Conservation (phyloP, 2,329 filamentous ascomycete species). For the Drechslerella dactyloides region DNA sequence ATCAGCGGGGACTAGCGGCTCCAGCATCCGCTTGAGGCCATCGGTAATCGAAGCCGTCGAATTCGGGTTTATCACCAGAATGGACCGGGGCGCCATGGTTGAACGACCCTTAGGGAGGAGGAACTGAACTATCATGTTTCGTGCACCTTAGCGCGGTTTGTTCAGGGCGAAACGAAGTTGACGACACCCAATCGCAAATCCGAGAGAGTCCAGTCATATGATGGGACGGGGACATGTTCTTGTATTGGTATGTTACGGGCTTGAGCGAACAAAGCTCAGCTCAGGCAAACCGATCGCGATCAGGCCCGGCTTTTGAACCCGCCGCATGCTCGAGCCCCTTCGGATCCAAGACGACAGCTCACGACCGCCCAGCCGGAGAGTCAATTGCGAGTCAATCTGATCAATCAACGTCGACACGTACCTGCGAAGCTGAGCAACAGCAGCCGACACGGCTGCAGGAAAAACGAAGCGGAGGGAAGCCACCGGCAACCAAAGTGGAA, state of each 20-base stretch:
- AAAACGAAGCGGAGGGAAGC: constrained; percentile 18
- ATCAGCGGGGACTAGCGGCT: constrained; percentile 60
- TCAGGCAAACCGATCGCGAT: background rate
- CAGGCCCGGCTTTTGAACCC: background rate
- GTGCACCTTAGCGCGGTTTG: constrained; percentile 45
- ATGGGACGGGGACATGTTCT: constrained; percentile 14
- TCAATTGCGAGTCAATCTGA: too few species aligned
- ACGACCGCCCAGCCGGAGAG: background rate
- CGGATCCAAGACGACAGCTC: background rate
- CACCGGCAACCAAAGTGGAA: constrained; percentile 20
- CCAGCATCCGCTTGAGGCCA: constrained; percentile 65
- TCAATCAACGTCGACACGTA: constrained; percentile 14
- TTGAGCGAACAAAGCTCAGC: constrained; percentile 30
- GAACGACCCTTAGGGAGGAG: constrained; percentile 43
- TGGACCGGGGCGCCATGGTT: constrained; percentile 58
- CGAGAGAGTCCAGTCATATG: constrained; percentile 18
- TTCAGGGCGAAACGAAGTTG: constrained; percentile 34
- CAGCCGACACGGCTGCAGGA: constrained; percentile 25
- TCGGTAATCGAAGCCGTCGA: constrained; percentile 75
- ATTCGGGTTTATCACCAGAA: constrained; percentile 81
- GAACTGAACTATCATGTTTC: constrained; percentile 51
- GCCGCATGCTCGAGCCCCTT: background rate
- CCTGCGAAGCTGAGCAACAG: constrained; percentile 22
- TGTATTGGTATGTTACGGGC: constrained; percentile 19
- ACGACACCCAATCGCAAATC: constrained; percentile 12